phyloP scores from a whole-genome alignment of 192 early-diverging fungal genomes.

The Lunasporangiospora selenospora region DNA sequence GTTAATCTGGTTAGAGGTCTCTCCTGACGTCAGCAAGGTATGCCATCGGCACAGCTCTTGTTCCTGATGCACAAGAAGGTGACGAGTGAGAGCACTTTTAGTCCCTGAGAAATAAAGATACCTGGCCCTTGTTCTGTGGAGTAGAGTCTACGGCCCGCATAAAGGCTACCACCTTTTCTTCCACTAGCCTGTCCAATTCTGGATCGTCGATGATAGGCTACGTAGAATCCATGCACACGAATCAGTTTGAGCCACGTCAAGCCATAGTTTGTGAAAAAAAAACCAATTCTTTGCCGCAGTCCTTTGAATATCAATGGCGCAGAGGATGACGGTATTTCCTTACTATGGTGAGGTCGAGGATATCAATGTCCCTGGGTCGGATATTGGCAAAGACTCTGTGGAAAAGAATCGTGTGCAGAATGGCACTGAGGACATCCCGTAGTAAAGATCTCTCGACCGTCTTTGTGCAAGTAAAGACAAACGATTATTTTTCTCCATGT shows the following conservation, averaged over 20 bases:
- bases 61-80: no score
- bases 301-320: not conserved
- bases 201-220: constrained; percentile 62
- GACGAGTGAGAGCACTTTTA: no score
- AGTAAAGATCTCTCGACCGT: constrained; percentile 34
- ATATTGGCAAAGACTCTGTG: constrained; percentile 64
- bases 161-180: constrained; percentile 58
- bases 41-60: no score
- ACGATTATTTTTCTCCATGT: no score
- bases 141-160: constrained; percentile 40
- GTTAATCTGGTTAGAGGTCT: not conserved
- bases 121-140: constrained; percentile 57
- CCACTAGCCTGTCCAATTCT: constrained; percentile 57
- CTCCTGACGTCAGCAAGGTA: not conserved
- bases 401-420: constrained; percentile 68
- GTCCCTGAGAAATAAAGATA: constrained; percentile 9
- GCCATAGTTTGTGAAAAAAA: no score
- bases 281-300: not conserved
- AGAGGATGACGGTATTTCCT: constrained; percentile 10
- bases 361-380: constrained; percentile 57
- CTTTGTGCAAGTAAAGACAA: no score
- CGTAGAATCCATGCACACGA: no score
- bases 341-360: constrained; percentile 64
- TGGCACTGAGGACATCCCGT: constrained; percentile 38
- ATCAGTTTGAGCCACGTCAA: no score